Conservation (phyloP, 768 basidiomycete genomes). For the Amanita inopinata region DNA sequence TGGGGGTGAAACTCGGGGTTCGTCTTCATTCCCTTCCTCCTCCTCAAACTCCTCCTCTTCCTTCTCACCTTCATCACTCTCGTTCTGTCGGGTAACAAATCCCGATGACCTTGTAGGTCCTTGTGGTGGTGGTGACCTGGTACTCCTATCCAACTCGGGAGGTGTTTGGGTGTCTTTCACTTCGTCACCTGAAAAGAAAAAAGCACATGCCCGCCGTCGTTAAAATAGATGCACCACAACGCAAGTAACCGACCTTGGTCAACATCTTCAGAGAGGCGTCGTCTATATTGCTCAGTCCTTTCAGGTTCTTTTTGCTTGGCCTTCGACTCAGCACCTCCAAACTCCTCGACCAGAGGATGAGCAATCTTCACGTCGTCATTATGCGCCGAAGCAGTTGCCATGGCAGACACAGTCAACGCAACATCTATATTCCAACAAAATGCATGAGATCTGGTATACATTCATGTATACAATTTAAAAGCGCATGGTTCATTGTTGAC, state of each 20-base stretch:
- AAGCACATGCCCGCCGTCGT: neutral
- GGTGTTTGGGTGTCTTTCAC: neutral
- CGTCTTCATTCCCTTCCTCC: conserved; percentile 6
- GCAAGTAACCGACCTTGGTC: neutral
- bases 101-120: conserved; percentile 1
- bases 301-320: too few species aligned
- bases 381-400: too few species aligned
- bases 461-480: too few species aligned
- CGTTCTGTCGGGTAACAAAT: conserved; percentile 12
- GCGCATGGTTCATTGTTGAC: too few species aligned
- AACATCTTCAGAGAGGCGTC: neutral
- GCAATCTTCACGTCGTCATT: too few species aligned
- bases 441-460: too few species aligned
- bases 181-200: neutral
- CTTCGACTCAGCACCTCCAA: too few species aligned
- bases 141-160: neutral
- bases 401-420: too few species aligned
- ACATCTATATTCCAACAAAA: too few species aligned
- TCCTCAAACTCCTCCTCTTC: conserved; percentile 12
- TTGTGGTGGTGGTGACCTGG: neutral
- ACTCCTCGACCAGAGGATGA: too few species aligned
- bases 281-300: neutral
- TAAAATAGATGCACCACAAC: neutral
- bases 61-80: conserved; percentile 10
- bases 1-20: conserved; percentile 7